Evolutionary conservation across 306 rosid species (phyloP), one percentile per base, ranked within the genome.

Genomic region (Cercis canadensis): DNA sequence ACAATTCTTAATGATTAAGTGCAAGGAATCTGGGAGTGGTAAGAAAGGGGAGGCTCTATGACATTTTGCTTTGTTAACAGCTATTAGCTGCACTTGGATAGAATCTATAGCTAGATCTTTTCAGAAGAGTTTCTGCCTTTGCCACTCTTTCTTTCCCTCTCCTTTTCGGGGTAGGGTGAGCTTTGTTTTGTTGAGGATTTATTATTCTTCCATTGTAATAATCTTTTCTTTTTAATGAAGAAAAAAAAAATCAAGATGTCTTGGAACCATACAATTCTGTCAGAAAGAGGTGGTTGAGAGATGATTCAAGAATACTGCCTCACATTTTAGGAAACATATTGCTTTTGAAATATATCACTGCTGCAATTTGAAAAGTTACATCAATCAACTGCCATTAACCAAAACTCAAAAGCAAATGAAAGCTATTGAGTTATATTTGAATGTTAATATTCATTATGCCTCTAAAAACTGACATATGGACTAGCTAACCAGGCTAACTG

Each of bases 341-440:
- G 34, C 41, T 21, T 72, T 59, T n/a, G n/a, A 52, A 60, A 44
- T 60, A 54, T n/a, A 9, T 62, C 75, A 74, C 65, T 41, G 34
- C 11, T n/a, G 53, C 34, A 39, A 72, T 39, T 29, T 39, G 43
- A 51, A 21, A 65, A 55, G 36, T 65, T 62, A n/a, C n/a, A n/a
- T n/a, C 60, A 65, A 47, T 33, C 21, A 73, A 56, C 60, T 34
- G 72, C 19, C 9, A 49, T 15, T 33, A 14, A 31, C 67, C 69
- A 49, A 62, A 17, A 72, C 5, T 31, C 2, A 19, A 19, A 52
- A 13, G 14, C 0, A 52, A 47, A 47, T n/a, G 53, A 70, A 64
- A 55, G n/a, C n/a, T n/a, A n/a, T n/a, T n/a, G n/a, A n/a, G n/a
- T n/a, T n/a, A n/a, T n/a, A n/a, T 52, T 19, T 0, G 9, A 32